Percentiles rank a stretch among this genome's conserved stretches.
Evolutionary conservation across 2,329 filamentous ascomycete species (phyloP).

Genomic region (Epicoccum sorghinum): DNA sequence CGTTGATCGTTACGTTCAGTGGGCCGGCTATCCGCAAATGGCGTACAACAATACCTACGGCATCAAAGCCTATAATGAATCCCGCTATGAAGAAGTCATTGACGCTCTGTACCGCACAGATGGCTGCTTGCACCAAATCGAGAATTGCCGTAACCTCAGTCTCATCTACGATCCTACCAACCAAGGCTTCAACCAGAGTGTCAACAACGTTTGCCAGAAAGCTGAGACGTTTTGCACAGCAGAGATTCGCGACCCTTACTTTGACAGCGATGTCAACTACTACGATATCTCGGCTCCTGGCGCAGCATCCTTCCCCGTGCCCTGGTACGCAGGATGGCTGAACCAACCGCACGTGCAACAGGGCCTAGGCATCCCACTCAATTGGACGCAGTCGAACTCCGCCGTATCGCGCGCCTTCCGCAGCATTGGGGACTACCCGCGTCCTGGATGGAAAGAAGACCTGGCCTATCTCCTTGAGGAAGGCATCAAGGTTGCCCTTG

Average conservation of each 20-base stretch:
- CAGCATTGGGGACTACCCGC: constrained; percentile 56
- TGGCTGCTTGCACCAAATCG: constrained; percentile 62
- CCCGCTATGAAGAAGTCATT: constrained; percentile 54
- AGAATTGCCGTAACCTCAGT: constrained; percentile 57
- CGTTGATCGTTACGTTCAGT: constrained; percentile 58
- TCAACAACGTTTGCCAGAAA: constrained; percentile 50
- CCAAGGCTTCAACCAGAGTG: constrained; percentile 43
- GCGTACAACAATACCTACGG: constrained; percentile 66
- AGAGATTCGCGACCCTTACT: constrained; percentile 54
- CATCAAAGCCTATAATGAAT: constrained; percentile 58
- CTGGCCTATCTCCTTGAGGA: constrained; percentile 61
- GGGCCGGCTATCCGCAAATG: constrained; percentile 56
- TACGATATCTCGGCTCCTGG: constrained; percentile 63
- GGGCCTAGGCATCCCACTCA: constrained; percentile 63
- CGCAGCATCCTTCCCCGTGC: constrained; percentile 48
- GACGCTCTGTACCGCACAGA: constrained; percentile 52
- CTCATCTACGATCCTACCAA: constrained; percentile 58
- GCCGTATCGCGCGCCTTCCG: constrained; percentile 56
- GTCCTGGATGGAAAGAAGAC: constrained; percentile 56
- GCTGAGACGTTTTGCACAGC: constrained; percentile 55
- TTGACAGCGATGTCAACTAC: constrained; percentile 55
- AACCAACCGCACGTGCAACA: constrained; percentile 62
- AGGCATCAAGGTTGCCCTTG: constrained; percentile 40
- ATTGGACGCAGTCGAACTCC: constrained; percentile 56
- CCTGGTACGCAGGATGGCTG: constrained; percentile 62